These are phyloP conservation scores for Echinosophora koreensis DNA, from an alignment of 306 rosid genomes.

Conservation along the genomic window DNA sequence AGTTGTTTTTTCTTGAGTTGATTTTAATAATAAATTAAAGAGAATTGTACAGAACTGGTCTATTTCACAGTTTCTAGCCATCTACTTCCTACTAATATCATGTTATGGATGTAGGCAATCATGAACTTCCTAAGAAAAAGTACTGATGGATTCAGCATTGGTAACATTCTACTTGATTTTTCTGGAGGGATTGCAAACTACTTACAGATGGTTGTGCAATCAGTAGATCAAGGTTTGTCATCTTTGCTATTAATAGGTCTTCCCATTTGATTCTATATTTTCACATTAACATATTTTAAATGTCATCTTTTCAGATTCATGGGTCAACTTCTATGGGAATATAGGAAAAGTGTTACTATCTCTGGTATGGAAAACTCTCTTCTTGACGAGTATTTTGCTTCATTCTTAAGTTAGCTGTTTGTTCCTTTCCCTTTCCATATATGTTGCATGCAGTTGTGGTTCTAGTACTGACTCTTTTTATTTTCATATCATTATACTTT, in stretches of 20 bases:
- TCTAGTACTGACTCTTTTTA: conserved; percentile 18
- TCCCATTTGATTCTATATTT: conserved; percentile 36
- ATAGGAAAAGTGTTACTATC: conserved; percentile 87
- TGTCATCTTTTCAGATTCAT: conserved; percentile 71
- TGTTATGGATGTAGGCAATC: conserved; percentile 49
- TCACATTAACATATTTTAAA: conserved; percentile 39
- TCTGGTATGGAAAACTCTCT: conserved; percentile 66
- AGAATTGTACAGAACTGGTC: conserved; percentile 9
- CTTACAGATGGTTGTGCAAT: conserved; percentile 80
- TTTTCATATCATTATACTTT: conserved; percentile 9
- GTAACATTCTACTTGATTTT: conserved; percentile 84
- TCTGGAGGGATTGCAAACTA: conserved; percentile 82
- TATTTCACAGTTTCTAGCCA: conserved; percentile 20
- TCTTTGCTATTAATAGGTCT: conserved; percentile 28
- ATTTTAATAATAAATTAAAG: conserved; percentile 2
- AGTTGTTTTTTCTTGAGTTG: not conserved
- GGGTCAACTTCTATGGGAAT: conserved; percentile 95
- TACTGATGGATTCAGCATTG: conserved; percentile 92
- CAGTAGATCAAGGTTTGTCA: conserved; percentile 83
- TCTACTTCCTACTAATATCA: conserved; percentile 9
- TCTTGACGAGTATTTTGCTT: conserved; percentile 21
- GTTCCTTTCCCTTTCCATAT: not conserved
- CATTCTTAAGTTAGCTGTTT: conserved; percentile 13
- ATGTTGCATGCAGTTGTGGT: conserved; percentile 12
- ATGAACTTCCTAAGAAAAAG: conserved; percentile 66